Evolutionary conservation across 768 basidiomycete species (phyloP).

Genomic region (Podaxis mareebaensis): DNA sequence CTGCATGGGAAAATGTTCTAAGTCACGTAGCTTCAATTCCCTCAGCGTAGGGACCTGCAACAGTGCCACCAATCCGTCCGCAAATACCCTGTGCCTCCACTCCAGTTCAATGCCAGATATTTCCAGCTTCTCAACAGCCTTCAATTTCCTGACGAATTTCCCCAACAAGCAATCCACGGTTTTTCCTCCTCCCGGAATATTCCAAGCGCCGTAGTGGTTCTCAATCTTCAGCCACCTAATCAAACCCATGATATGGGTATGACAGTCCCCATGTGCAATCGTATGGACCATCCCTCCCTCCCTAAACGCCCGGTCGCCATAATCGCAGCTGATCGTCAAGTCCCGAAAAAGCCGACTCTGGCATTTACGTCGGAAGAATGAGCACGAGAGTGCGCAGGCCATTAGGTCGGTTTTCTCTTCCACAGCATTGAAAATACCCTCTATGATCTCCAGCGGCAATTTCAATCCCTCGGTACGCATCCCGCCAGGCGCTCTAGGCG

Average conservation of each 20-base stretch:
- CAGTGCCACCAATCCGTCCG: conserved; percentile 2
- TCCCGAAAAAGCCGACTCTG: conserved; percentile 9
- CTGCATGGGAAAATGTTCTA: conserved; percentile 9
- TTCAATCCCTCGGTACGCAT: background rate
- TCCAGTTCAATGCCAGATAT: conserved; percentile 1
- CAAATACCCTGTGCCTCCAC: conserved; percentile 7
- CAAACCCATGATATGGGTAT: background rate
- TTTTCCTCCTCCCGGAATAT: conserved; percentile 4
- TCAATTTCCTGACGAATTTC: conserved; percentile 4
- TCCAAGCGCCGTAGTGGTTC: conserved; percentile 5
- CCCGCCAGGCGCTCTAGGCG: background rate
- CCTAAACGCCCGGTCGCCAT: background rate
- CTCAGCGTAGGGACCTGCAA: conserved; percentile 6
- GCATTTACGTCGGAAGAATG: conserved; percentile 1
- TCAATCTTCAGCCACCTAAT: conserved; percentile 7
- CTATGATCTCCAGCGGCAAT: conserved; percentile 15
- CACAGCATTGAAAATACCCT: conserved; percentile 1
- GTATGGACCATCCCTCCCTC: conserved; percentile 14
- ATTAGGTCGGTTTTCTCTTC: conserved; percentile 1
- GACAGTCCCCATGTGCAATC: background rate
- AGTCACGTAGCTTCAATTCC: conserved; percentile 8
- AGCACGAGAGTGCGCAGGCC: conserved; percentile 13
- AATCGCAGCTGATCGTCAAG: conserved; percentile 7
- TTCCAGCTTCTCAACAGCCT: conserved; percentile 9
- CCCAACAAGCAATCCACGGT: conserved; percentile 4